Conservation (phyloP, 768 basidiomycete species). For the Pilatotrama ljubarskyi region DNA sequence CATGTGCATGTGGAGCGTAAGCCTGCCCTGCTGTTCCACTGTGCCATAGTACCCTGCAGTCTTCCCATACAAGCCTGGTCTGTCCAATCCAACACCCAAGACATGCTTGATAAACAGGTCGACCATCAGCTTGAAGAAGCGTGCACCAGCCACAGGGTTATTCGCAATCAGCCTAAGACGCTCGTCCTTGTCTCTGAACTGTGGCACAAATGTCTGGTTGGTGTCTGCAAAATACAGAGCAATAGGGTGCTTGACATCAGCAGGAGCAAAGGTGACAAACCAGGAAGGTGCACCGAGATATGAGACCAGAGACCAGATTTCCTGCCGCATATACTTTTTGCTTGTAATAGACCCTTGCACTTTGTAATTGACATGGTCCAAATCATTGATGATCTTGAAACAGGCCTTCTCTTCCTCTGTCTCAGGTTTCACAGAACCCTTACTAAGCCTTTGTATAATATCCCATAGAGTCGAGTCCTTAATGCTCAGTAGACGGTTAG, state of each 20-base stretch:
- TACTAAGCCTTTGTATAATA: not conserved
- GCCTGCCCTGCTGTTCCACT: slow-evolving; percentile 19
- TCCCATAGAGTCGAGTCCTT: not conserved
- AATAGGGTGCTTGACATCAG: not conserved
- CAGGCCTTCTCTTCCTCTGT: not conserved
- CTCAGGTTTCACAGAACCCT: not conserved
- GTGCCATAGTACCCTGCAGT: slow-evolving; percentile 21
- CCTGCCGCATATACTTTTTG: not conserved
- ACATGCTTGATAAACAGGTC: not conserved
- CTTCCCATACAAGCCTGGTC: not conserved
- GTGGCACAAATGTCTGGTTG: too few relatives aligned
- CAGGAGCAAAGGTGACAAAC: not conserved
- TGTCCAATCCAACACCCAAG: not conserved
- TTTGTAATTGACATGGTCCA: not conserved
- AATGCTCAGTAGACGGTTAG: slow-evolving; percentile 12
- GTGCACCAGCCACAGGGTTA: not conserved
- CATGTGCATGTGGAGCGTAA: slow-evolving; percentile 24
- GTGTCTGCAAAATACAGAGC: not conserved
- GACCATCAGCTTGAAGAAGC: not conserved
- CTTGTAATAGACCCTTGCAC: not conserved
- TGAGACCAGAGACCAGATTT: too few relatives aligned
- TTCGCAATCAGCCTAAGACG: not conserved
- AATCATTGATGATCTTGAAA: not conserved
- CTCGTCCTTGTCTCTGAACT: too few relatives aligned
- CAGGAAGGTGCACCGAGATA: too few relatives aligned